Base-by-base conservation (phyloP, 2,329 filamentous ascomycete genomes). In the Scytalidium sp. region DNA sequence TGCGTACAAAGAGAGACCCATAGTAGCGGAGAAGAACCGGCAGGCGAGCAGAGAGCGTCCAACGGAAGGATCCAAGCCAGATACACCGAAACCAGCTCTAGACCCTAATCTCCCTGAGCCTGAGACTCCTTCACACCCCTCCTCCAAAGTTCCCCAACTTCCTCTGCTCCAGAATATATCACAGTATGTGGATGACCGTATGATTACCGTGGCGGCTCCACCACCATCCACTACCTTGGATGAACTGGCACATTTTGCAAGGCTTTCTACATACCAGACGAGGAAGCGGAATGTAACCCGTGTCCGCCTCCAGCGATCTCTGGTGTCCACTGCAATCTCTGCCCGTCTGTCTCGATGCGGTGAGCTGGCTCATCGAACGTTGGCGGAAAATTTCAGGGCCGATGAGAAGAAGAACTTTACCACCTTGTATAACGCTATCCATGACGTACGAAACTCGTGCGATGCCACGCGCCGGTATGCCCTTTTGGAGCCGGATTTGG, bases 341-440 rank as follows among this genome's bases (percentile, higher is more conserved):
- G 83, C 86, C 52, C 85, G 89, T 50, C 74, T 93, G 64, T 84
- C 85, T 59, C 81, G 87, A 57, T 89, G 85, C 60, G 85, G 87
- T 56, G 85, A 89, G 67, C 81, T 87, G 51, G 83, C 87, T 53
- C 84, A 90, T 65, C 81, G 85, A 55, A 88, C 86, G 58, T 73
- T 94, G 60, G 86, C 89, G 58, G 88, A 93, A 59, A 83, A 81
- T 68, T 91, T 93, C 68, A 83, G 87, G 53, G 81, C 80, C 45
- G 88, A 91, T 64, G 87, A 94, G 70, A 90, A 90, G 72, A 85
- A 85, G 62, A 80, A 76, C 53, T 94, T 94, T 74, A 81, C 84
- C 32, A 79, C 76, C 55, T 71, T 94, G 41, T 90, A 88, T 67
- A 86, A 85, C 74, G 87, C 88, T 50, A 79, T 93, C 51, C 85